Conservation (phyloP, 1,284 basidiomycete species). For the Ceratorhiza oryzae-sativae region DNA sequence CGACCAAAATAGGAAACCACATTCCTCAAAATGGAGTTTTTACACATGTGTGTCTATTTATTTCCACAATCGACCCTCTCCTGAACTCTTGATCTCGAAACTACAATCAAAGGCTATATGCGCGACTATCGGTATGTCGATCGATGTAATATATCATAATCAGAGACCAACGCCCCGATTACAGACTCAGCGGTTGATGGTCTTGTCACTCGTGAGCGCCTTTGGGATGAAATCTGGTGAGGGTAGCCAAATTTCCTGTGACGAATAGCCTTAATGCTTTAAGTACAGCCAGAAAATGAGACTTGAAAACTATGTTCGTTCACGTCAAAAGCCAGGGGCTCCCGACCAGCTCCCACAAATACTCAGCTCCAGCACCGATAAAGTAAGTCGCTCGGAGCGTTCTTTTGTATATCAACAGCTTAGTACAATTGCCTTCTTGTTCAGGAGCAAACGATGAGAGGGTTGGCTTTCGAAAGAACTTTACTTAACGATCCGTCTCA, state of each 20-base stretch:
- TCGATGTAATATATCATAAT: not conserved
- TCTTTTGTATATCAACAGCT: not conserved
- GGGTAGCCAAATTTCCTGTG: not conserved
- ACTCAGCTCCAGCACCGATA: not conserved
- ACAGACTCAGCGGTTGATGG: not conserved
- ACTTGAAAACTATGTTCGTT: not conserved
- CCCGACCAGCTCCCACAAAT: not conserved
- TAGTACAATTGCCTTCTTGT: no score
- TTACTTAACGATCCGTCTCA: no score
- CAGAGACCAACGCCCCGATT: not conserved
- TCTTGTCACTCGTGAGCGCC: not conserved
- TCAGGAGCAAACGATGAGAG: no score
- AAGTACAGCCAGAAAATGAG: not conserved
- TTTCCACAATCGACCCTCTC: not conserved
- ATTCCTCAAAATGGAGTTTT: constrained; percentile 8
- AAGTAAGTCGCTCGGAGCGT: not conserved
- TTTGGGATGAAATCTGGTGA: constrained; percentile 8
- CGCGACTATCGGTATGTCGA: not conserved
- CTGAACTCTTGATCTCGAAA: no score
- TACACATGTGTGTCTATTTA: constrained; percentile 2
- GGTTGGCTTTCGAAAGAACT: no score
- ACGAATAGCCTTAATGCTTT: not conserved
- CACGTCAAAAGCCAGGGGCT: not conserved
- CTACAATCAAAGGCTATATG: not conserved
- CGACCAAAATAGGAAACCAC: not conserved